phyloP scores from a whole-genome alignment of 352 stramenopile species.

The Pythium aristosporum region DNA sequence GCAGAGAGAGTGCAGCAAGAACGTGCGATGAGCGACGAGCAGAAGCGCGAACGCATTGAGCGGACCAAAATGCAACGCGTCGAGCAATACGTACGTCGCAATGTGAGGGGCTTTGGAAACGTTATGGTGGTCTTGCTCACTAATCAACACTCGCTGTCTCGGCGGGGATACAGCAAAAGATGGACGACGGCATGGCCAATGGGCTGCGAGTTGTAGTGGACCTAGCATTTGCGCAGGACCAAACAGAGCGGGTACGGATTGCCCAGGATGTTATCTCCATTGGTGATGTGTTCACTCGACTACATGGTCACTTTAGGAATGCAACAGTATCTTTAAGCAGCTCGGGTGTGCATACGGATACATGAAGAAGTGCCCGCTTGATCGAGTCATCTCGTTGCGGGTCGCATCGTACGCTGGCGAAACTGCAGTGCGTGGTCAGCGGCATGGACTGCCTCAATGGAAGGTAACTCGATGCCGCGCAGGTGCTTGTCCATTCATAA shows the following conservation, averaged over 20 bases:
- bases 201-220: slow-evolving; percentile 69
- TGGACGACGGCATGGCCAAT: slow-evolving; percentile 38
- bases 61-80: slow-evolving; percentile 69
- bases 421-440: slow-evolving; percentile 33
- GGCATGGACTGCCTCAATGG: slow-evolving; percentile 53
- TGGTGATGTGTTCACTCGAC: neutral
- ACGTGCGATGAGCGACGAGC: slow-evolving; percentile 35
- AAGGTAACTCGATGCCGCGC: slow-evolving; percentile 41
- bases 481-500: neutral
- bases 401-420: slow-evolving; percentile 46
- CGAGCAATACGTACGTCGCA: slow-evolving; percentile 67
- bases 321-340: slow-evolving; percentile 81
- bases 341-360: slow-evolving; percentile 75
- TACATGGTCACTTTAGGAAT: slow-evolving; percentile 38
- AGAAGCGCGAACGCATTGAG: slow-evolving; percentile 51
- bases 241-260: slow-evolving; percentile 44
- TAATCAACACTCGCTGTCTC: neutral
- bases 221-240: slow-evolving; percentile 46
- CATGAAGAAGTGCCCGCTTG: slow-evolving; percentile 66
- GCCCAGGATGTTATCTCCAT: neutral
- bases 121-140: neutral
- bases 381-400: slow-evolving; percentile 57
- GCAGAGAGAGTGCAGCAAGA: slow-evolving; percentile 1
- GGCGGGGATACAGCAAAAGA: slow-evolving; percentile 55
- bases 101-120: neutral